phyloP scores from a whole-genome alignment of 352 stramenopile species.

The Achlya hypogyna region DNA sequence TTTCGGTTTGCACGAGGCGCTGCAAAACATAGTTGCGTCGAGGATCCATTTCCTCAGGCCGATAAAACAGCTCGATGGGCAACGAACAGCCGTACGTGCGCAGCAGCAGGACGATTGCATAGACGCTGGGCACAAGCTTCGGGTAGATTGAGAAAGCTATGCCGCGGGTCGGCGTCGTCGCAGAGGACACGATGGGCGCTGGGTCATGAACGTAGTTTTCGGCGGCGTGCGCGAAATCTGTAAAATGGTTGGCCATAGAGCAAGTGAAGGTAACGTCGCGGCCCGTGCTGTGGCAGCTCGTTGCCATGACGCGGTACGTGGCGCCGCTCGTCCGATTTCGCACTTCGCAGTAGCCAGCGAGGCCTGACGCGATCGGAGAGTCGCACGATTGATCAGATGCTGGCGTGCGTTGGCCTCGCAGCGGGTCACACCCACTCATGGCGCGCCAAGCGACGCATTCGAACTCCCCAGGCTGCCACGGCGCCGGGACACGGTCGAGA shows the following conservation, averaged over 20 bases:
- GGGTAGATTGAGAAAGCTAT: not conserved
- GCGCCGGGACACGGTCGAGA: not conserved
- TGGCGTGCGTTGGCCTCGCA: conserved; percentile 9
- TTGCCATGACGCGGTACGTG: conserved; percentile 34
- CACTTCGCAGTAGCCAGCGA: conserved; percentile 43
- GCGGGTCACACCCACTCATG: conserved; percentile 1
- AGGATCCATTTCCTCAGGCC: conserved; percentile 21
- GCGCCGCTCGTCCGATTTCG: conserved; percentile 27
- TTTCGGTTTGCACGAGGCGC: not conserved
- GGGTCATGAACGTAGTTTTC: conserved; percentile 27
- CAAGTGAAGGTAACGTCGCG: conserved; percentile 33
- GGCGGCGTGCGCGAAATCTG: conserved; percentile 30
- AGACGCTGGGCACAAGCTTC: not conserved
- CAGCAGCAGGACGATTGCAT: not conserved
- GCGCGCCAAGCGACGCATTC: conserved; percentile 19
- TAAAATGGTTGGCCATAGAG: conserved; percentile 32
- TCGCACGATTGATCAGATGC: conserved; percentile 28
- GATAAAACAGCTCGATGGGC: conserved; percentile 14
- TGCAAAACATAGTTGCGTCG: conserved; percentile 20
- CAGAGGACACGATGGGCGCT: not conserved
- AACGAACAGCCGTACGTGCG: not conserved
- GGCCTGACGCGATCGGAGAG: conserved; percentile 26
- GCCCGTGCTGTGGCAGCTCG: conserved; percentile 53
- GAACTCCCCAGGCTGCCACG: conserved; percentile 6
- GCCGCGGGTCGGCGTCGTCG: not conserved